Conservation (phyloP, 2,329 filamentous ascomycete genomes). For the Thielaviopsis punctulata region DNA sequence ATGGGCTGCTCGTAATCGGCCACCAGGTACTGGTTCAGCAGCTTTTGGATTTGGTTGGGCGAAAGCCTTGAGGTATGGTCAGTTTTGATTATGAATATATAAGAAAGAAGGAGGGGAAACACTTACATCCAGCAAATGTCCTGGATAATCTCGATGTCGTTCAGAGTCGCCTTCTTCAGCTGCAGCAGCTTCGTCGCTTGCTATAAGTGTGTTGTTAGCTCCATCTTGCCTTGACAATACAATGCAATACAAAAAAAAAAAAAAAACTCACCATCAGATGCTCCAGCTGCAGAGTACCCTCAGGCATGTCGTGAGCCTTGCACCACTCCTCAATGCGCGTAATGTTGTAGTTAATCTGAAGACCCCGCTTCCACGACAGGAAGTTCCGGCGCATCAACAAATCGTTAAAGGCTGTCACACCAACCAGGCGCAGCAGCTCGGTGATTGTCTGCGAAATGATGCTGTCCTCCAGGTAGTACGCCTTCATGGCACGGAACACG, state of each 20-base stretch:
- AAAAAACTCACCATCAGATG: conserved; percentile 64
- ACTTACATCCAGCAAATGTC: conserved; percentile 99
- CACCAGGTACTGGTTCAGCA: conserved; percentile 95
- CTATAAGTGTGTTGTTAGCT: conserved; percentile 25
- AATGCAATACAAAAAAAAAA: background rate
- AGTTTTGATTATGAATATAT: conserved; percentile 6
- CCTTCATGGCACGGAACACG: conserved; percentile 97
- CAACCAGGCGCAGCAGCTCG: conserved; percentile 79
- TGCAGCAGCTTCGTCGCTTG: conserved; percentile 97
- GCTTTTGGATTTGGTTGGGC: conserved; percentile 96
- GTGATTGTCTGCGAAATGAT: conserved; percentile 94
- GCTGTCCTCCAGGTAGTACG: conserved; percentile 88
- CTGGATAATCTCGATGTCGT: conserved; percentile 99
- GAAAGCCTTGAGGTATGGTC: conserved; percentile 48
- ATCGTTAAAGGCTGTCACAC: conserved; percentile 97
- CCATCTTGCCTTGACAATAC: too few relatives aligned
- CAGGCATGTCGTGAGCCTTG: conserved; percentile 99
- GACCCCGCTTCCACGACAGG: conserved; percentile 95
- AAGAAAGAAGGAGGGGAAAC: background rate
- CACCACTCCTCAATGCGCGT: conserved; percentile 99
- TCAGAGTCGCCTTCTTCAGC: conserved; percentile 95
- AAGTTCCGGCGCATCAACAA: conserved; percentile 95
- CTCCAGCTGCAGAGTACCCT: conserved; percentile 91
- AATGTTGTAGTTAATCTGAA: conserved; percentile 99
- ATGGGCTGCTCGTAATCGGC: conserved; percentile 99